These are phyloP conservation scores for Penicillium crustosum DNA, from an alignment of 2,329 filamentous ascomycete genomes.

Conservation along the genomic window DNA sequence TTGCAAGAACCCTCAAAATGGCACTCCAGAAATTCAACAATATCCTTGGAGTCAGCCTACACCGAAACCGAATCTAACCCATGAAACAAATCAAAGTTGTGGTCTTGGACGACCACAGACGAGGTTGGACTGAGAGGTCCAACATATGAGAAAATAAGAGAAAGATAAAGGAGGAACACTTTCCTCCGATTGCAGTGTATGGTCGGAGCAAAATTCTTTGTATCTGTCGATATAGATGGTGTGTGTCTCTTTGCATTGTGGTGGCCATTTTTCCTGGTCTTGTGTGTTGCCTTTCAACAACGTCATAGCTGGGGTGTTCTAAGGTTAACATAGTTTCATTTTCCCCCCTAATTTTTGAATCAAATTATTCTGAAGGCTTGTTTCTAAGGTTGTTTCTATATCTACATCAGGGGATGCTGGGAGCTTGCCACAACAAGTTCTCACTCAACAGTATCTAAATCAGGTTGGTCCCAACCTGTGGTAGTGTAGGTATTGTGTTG, in stretches of 20 bases:
- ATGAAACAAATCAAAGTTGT: neutral
- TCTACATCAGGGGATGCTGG: neutral
- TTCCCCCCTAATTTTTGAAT: neutral
- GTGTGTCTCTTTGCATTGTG: conserved; percentile 8
- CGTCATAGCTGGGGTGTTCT: conserved; percentile 13
- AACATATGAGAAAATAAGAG: neutral
- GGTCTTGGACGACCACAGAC: conserved; percentile 6
- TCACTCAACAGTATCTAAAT: neutral
- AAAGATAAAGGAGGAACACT: neutral
- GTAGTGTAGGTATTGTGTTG: neutral
- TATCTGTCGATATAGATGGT: conserved; percentile 5
- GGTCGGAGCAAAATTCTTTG: neutral
- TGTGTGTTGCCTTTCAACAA: conserved; percentile 13
- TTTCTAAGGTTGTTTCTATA: neutral
- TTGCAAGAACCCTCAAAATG: conserved; percentile 1
- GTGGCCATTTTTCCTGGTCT: conserved; percentile 4
- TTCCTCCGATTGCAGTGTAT: neutral
- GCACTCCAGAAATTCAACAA: conserved; percentile 13
- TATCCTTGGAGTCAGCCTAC: conserved; percentile 1
- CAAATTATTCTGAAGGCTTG: neutral
- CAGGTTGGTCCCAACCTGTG: neutral
- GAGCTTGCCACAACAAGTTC: neutral
- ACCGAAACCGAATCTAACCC: neutral
- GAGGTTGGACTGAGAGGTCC: neutral
- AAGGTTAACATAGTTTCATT: neutral